Conservation (phyloP, 129 eudicot species). For the Centella asiatica region DNA sequence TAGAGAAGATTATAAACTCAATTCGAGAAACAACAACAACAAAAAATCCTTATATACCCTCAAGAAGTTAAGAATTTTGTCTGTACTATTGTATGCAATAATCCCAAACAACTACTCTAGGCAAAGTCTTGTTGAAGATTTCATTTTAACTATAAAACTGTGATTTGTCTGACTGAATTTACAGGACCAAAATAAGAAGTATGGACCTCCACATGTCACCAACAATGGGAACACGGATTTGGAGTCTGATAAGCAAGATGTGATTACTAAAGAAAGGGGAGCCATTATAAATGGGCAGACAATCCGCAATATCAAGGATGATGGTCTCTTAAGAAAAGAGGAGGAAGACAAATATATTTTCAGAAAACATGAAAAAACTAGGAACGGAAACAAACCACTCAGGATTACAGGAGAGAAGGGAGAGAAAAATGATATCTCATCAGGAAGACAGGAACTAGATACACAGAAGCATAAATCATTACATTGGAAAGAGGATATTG, state of each 20-base stretch:
- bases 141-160: neutral
- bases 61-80: neutral
- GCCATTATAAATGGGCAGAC: slow-evolving; percentile 23
- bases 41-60: neutral
- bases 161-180: neutral
- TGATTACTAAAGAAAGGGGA: slow-evolving; percentile 34
- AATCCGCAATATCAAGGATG: slow-evolving; percentile 16
- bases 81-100: neutral
- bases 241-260: slow-evolving; percentile 20
- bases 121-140: neutral
- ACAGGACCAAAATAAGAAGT: slow-evolving; percentile 30
- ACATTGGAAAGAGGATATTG: slow-evolving; percentile 15
- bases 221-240: slow-evolving; percentile 22
- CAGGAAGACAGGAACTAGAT: slow-evolving; percentile 19
- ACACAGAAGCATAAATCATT: slow-evolving; percentile 17
- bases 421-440: slow-evolving; percentile 16
- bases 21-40: no score
- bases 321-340: slow-evolving; percentile 20
- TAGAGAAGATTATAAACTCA: no score
- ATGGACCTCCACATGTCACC: slow-evolving; percentile 20
- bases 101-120: neutral
- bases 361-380: slow-evolving; percentile 27
- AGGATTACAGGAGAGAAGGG: slow-evolving; percentile 15
- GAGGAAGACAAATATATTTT: slow-evolving; percentile 13
- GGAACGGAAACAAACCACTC: slow-evolving; percentile 20